Conservation (phyloP, 2,329 filamentous ascomycete genomes). For the Epichloe coenophiala region DNA sequence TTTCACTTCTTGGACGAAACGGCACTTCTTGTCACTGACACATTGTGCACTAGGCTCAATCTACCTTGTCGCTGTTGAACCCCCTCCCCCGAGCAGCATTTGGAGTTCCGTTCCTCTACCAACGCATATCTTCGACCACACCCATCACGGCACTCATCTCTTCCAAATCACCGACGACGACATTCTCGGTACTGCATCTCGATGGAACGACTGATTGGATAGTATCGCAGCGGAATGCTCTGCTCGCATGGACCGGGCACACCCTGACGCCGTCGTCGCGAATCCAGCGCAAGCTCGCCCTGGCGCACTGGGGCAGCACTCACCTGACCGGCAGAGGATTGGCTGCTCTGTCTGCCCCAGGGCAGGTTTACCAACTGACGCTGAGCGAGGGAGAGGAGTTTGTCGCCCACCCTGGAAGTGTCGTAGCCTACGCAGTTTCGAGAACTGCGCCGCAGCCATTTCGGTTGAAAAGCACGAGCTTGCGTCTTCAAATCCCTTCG, state of each 20-base stretch:
- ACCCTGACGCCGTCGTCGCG: conserved; percentile 64
- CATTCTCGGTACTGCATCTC: conserved; percentile 75
- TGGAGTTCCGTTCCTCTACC: conserved; percentile 90
- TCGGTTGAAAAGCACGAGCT: conserved; percentile 64
- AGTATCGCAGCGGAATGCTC: conserved; percentile 69
- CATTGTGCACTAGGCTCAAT: conserved; percentile 52
- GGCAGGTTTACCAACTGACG: conserved; percentile 78
- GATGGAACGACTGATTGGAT: conserved; percentile 96
- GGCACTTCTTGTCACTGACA: not conserved
- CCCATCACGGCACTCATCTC: conserved; percentile 82
- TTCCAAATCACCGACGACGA: conserved; percentile 73
- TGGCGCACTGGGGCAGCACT: conserved; percentile 87
- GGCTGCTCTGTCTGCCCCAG: conserved; percentile 69
- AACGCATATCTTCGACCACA: conserved; percentile 74
- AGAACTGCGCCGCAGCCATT: conserved; percentile 67
- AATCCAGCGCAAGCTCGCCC: conserved; percentile 58
- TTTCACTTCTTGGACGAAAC: not conserved
- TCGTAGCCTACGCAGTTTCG: conserved; percentile 77
- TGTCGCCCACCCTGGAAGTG: conserved; percentile 78
- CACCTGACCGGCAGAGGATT: conserved; percentile 79
- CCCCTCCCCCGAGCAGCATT: conserved; percentile 60
- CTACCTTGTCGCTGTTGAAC: conserved; percentile 74
- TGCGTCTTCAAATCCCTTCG: conserved; percentile 69
- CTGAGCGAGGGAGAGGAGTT: conserved; percentile 78
- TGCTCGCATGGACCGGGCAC: conserved; percentile 95